A percentile compares a stretch with the other conserved stretches of the same genome.
These are phyloP conservation scores for Leccinum obscurum DNA, from an alignment of 768 basidiomycete species.

Conservation along the genomic window DNA sequence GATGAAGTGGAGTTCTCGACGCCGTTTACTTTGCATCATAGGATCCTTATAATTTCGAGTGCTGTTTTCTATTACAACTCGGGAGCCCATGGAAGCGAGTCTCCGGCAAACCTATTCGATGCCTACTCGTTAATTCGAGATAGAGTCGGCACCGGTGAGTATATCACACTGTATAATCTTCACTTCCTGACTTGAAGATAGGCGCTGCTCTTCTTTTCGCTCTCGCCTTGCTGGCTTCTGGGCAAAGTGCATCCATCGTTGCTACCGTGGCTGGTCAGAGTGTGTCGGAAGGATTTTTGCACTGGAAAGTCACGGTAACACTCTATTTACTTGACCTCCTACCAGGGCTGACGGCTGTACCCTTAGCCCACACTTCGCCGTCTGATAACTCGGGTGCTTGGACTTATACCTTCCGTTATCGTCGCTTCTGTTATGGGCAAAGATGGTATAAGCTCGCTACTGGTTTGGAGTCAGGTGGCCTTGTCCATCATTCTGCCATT, in stretches of 20 bases:
- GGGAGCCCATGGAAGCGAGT: slow-evolving; percentile 38
- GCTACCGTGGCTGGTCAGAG: slow-evolving; percentile 91
- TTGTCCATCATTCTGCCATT: slow-evolving; percentile 85
- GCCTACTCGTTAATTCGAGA: slow-evolving; percentile 74
- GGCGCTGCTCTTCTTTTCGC: slow-evolving; percentile 88
- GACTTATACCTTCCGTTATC: slow-evolving; percentile 78
- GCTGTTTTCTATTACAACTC: slow-evolving; percentile 74
- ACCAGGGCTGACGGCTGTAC: slow-evolving; percentile 29
- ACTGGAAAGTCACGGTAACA: slow-evolving; percentile 71
- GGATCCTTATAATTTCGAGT: slow-evolving; percentile 79
- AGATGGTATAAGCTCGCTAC: slow-evolving; percentile 68
- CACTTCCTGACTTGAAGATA: slow-evolving; percentile 28
- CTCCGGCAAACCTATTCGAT: slow-evolving; percentile 78
- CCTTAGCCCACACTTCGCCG: slow-evolving; percentile 71
- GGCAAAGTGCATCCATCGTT: slow-evolving; percentile 88
- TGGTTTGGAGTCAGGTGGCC: slow-evolving; percentile 86
- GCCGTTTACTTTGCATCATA: slow-evolving; percentile 26
- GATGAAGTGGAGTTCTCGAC: not conserved
- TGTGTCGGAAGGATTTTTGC: slow-evolving; percentile 86
- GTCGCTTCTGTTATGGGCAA: slow-evolving; percentile 75
- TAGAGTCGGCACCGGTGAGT: slow-evolving; percentile 65
- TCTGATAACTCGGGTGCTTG: slow-evolving; percentile 77
- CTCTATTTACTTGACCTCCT: slow-evolving; percentile 12
- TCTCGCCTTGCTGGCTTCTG: slow-evolving; percentile 77
- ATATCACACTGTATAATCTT: not conserved